A percentile compares a stretch with the other conserved stretches of the same genome.
phyloP scores from a whole-genome alignment of 1,139 yeast species.

The Saccharomyces hybrid region DNA sequence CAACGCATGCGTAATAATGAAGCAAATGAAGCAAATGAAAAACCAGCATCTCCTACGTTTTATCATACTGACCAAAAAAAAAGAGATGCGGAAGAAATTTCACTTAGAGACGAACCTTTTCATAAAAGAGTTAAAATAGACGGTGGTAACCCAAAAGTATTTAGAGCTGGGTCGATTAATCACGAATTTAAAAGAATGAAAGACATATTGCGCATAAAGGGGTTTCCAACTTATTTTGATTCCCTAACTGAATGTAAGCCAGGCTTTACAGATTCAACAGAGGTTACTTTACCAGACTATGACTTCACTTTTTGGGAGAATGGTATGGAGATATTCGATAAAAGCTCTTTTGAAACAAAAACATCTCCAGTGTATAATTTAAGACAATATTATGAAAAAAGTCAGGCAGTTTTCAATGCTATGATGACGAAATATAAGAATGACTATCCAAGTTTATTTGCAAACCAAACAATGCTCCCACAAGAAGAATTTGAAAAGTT shows the following conservation, averaged over 20 bases:
- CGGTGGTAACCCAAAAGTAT: conserved; percentile 10
- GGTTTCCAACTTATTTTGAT: conserved; percentile 41
- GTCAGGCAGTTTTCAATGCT: conserved; percentile 33
- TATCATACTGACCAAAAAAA: conserved; percentile 3
- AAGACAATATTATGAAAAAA: conserved; percentile 47
- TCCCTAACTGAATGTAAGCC: conserved; percentile 30
- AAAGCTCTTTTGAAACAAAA: conserved; percentile 34
- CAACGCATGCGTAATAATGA: not conserved
- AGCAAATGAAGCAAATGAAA: conserved; percentile 4
- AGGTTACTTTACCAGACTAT: conserved; percentile 30
- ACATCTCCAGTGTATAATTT: conserved; percentile 42
- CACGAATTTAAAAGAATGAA: conserved; percentile 40
- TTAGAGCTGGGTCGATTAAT: conserved; percentile 43
- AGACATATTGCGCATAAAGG: conserved; percentile 41
- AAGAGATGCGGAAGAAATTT: not conserved
- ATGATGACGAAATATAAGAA: conserved; percentile 14
- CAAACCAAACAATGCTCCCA: conserved; percentile 2
- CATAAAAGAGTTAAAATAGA: conserved; percentile 7
- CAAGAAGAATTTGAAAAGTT: conserved; percentile 37
- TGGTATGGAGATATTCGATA: conserved; percentile 32
- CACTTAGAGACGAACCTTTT: not conserved
- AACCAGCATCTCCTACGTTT: not conserved
- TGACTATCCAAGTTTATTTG: conserved; percentile 5
- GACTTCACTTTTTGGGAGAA: conserved; percentile 37
- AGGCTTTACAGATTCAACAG: conserved; percentile 31